phyloP scores from a whole-genome alignment of 164 flowering plant genomes.

The Vitis cinerea region DNA sequence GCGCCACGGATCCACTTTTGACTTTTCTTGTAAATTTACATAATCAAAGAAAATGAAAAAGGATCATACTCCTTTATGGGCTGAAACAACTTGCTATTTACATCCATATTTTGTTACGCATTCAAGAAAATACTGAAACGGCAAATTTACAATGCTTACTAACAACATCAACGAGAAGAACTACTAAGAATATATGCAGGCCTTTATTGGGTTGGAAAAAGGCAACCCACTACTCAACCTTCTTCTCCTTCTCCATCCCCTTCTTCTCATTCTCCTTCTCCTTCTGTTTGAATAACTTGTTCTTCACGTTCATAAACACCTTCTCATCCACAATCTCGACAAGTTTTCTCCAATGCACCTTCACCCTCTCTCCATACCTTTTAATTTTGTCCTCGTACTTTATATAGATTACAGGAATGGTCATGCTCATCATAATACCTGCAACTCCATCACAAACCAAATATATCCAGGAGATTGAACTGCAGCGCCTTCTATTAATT shows the following conservation, averaged over 20 bases:
- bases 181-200: too few relatives aligned
- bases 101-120: too few relatives aligned
- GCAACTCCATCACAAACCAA: not conserved
- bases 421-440: conserved; percentile 46
- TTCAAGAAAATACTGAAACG: too few relatives aligned
- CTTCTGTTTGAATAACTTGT: conserved; percentile 16
- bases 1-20: conserved; percentile 89
- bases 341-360: conserved; percentile 17
- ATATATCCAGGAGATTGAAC: not conserved
- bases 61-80: too few relatives aligned
- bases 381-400: conserved; percentile 41
- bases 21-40: too few relatives aligned
- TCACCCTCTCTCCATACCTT: conserved; percentile 22
- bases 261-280: conserved; percentile 26
- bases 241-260: conserved; percentile 15
- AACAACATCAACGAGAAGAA: too few relatives aligned
- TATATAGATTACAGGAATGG: conserved; percentile 36
- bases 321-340: conserved; percentile 34
- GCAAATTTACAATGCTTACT: too few relatives aligned
- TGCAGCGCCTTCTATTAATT: not conserved
- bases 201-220: too few relatives aligned
- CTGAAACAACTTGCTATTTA: too few relatives aligned
- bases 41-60: too few relatives aligned
- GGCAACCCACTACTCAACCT: conserved; percentile 14
- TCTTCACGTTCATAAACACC: conserved; percentile 32